Evolutionary conservation across 2,329 filamentous ascomycete genomes (phyloP), one percentile per base, ranked within the genome.

Genomic region (Stagonosporopsis rhizophila): DNA sequence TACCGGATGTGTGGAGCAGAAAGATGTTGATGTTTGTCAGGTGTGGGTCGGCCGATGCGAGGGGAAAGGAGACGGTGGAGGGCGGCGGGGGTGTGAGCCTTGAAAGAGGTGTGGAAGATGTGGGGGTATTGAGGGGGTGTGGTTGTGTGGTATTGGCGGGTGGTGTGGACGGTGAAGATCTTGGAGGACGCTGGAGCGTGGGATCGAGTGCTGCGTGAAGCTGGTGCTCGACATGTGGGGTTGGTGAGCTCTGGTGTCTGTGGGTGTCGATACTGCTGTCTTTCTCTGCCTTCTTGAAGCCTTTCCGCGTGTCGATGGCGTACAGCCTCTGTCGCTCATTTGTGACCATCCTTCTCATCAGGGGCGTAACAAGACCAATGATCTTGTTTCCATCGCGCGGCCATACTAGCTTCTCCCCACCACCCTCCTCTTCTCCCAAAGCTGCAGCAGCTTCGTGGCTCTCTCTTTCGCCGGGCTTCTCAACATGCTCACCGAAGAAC

Each of bases 251-350:
- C 3, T 67, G 60, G n/a, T 58, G 50, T 50, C 19, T 22, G 27
- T 34, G 28, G 38, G 58, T 58, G 42, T 70, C 68, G 5, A 54
- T 57, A 48, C 59, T 71, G 7, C 50, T 52, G 8, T 72, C 73
- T 38, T 69, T 71, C 27, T 63, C 61, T 54, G 58, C 58, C 52
- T 79, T 79, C 6, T 72, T 72, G 4, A 78, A 78, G 11, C 79
- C 79, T 59, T 82, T 85, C 37, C 83, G 77, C 1, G 81, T 83
- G 67, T 84, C 82, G 27, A 84, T 80, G 1, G 83, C 83, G 68
- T 86, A 86, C 64, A 82, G 77, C 34, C 83, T 76, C 65, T 86
- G 83, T 22, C 83, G 77, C 67, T 86, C 84, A 56, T 86, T 86
- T 15, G 83, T 85, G 12, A 86, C 83, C 82, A 86, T 85, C 22